Evolutionary conservation across 345 rosid species (phyloP).

Genomic region (Populus davidiana): DNA sequence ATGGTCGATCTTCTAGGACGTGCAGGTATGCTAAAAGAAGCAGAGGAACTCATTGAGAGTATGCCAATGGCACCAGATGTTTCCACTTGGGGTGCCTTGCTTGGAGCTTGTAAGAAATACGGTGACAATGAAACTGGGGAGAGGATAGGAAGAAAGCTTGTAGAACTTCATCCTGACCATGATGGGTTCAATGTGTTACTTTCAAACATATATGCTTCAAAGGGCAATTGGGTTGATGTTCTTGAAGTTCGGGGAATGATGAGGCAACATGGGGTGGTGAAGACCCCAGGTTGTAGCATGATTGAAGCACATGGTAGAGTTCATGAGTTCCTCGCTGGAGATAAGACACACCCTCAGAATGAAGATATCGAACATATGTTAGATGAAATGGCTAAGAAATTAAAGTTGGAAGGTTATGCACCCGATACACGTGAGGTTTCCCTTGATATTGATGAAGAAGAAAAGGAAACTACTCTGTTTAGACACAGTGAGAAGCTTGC

Average conservation of each 20-base stretch:
- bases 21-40: constrained; percentile 56
- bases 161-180: constrained; percentile 55
- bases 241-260: constrained; percentile 46
- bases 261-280: constrained; percentile 44
- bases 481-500: constrained; percentile 59
- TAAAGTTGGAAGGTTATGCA: constrained; percentile 46
- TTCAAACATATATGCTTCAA: constrained; percentile 57
- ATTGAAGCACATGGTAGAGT: constrained; percentile 46
- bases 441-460: constrained; percentile 52
- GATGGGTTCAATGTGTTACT: constrained; percentile 56
- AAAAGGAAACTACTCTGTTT: constrained; percentile 45
- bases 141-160: constrained; percentile 54
- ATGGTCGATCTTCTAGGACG: constrained; percentile 80
- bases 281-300: constrained; percentile 60
- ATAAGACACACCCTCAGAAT: constrained; percentile 38
- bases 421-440: constrained; percentile 44
- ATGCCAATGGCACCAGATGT: constrained; percentile 68
- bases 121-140: constrained; percentile 51
- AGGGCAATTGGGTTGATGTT: constrained; percentile 54
- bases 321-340: constrained; percentile 54
- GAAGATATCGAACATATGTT: constrained; percentile 42
- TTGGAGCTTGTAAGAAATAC: constrained; percentile 55
- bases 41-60: constrained; percentile 48
- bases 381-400: constrained; percentile 39
- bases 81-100: constrained; percentile 70